Base-by-base conservation (phyloP, 768 basidiomycete genomes). In the Gautieria morchelliformis region DNA sequence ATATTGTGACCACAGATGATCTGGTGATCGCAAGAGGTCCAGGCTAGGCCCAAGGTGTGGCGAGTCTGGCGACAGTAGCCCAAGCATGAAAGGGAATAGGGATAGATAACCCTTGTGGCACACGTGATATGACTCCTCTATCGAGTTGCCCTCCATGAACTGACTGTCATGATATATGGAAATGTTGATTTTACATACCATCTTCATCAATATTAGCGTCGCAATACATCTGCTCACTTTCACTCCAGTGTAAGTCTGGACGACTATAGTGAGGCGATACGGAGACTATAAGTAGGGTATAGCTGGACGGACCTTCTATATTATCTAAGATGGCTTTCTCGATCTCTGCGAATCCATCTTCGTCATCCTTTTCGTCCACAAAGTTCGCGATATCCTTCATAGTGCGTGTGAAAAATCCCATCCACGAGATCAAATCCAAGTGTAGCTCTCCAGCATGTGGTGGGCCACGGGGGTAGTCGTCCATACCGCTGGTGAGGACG, bases 31-130 rank as follows among this genome's bases (percentile, higher is more conserved):
- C 32, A 97, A 73, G 39, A 93, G 71, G 65, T 93, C 86, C 46
- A 97, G 77, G 59, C 92, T 84, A n/a, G 82, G 71, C 19, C 81
- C 85, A 33, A 97, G 78, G 63, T 87, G 89, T 2, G 88, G 83
- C 0, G 95, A 94, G 39, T 80, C 73, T 0, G 87, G 72, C 0
- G 85, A 77, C 14, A 98, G 79, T 55, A 95, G 82, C 17, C 83
- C 83, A 3, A 95, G 81, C 52, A 96, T 74, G 74, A 98, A 82
- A 10, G 94, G 94, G 78, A 96, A 97, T 35, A 98, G 77, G 0
- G 94, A 93, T 35, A 98, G 77, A 68, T 98, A 98, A 42, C 94
- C 94, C 64, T 80, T 83, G 70, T 97, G 83, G 71, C 94, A 98
- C 57, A 93, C 83, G 63, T 89, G 86, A 64, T 87, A 81, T 3